A percentile compares a stretch with the other conserved stretches of the same genome.
Conservation (phyloP, 2,329 filamentous ascomycete species). For the Trichoderma gracile region DNA sequence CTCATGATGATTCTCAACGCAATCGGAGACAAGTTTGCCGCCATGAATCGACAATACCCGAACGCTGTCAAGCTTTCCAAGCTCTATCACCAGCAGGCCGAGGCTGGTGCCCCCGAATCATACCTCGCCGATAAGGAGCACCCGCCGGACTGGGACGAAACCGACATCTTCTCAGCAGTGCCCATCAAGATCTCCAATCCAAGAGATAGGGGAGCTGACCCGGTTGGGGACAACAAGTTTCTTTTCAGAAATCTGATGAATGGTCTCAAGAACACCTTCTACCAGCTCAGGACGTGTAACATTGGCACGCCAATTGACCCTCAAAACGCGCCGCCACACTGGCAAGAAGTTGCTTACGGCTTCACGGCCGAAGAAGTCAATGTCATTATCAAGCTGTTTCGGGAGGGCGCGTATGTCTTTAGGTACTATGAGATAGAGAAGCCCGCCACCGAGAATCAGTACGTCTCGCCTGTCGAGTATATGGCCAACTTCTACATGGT, state of each 20-base stretch:
- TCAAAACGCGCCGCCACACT: conserved; percentile 79
- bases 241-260: conserved; percentile 96
- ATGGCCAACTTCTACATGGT: conserved; percentile 95
- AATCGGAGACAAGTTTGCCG: conserved; percentile 95
- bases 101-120: conserved; percentile 64
- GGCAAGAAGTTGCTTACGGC: conserved; percentile 92
- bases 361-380: conserved; percentile 97
- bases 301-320: conserved; percentile 70
- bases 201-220: conserved; percentile 83
- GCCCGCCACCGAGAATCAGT: conserved; percentile 67
- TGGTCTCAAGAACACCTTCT: conserved; percentile 94
- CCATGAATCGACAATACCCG: conserved; percentile 94
- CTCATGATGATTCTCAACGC: conserved; percentile 97
- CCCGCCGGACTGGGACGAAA: conserved; percentile 93
- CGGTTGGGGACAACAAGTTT: conserved; percentile 96
- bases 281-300: conserved; percentile 90
- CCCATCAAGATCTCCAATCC: conserved; percentile 95
- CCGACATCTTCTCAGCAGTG: conserved; percentile 94
- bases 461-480: conserved; percentile 82
- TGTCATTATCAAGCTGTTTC: conserved; percentile 95
- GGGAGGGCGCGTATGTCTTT: conserved; percentile 94
- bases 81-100: conserved; percentile 69
- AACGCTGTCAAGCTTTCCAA: conserved; percentile 94
- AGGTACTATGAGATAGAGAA: conserved; percentile 94
- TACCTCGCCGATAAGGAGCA: conserved; percentile 81